These are phyloP conservation scores for Tarenaya hassleriana DNA, from an alignment of 345 rosid species.

Conservation along the genomic window DNA sequence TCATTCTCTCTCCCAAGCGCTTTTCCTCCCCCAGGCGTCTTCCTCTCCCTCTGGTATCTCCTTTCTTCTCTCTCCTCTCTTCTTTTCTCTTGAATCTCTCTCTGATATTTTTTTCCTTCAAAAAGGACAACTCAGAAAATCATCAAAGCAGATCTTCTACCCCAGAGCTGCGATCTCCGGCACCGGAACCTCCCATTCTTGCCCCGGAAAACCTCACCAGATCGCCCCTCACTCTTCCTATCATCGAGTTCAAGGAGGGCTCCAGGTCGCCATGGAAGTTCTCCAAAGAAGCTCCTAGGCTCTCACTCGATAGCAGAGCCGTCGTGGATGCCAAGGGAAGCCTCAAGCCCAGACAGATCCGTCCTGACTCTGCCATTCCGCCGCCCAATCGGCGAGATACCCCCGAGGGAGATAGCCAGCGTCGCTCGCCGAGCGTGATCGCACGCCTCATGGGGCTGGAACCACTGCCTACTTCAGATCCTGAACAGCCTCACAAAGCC, in stretches of 20 bases:
- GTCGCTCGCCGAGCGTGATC: slow-evolving; percentile 79
- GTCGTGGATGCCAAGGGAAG: slow-evolving; percentile 76
- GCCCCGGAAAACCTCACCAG: slow-evolving; percentile 30
- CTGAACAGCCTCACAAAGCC: slow-evolving; percentile 41
- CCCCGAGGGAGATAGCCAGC: slow-evolving; percentile 38
- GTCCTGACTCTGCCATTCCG: slow-evolving; percentile 30
- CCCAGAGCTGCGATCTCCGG: slow-evolving; percentile 46
- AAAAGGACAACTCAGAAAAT: too few species aligned
- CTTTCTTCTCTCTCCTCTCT: not conserved
- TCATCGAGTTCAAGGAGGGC: slow-evolving; percentile 51
- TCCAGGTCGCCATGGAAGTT: slow-evolving; percentile 69
- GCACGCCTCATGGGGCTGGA: slow-evolving; percentile 95
- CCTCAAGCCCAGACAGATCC: slow-evolving; percentile 82
- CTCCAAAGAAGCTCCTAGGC: slow-evolving; percentile 85
- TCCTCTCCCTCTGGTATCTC: slow-evolving; percentile 38
- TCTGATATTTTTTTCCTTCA: too few species aligned
- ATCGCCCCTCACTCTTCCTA: slow-evolving; percentile 41
- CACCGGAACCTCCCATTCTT: slow-evolving; percentile 21
- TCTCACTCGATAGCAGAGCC: slow-evolving; percentile 96
- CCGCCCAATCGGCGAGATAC: slow-evolving; percentile 28
- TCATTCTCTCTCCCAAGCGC: slow-evolving; percentile 61
- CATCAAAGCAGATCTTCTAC: slow-evolving; percentile 39
- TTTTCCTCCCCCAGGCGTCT: slow-evolving; percentile 52
- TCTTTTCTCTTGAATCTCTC: not conserved
- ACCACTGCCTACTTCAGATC: slow-evolving; percentile 47